A percentile compares a stretch with the other conserved stretches of the same genome.
phyloP scores from a whole-genome alignment of 306 rosid genomes.

The Vicia villosa region DNA sequence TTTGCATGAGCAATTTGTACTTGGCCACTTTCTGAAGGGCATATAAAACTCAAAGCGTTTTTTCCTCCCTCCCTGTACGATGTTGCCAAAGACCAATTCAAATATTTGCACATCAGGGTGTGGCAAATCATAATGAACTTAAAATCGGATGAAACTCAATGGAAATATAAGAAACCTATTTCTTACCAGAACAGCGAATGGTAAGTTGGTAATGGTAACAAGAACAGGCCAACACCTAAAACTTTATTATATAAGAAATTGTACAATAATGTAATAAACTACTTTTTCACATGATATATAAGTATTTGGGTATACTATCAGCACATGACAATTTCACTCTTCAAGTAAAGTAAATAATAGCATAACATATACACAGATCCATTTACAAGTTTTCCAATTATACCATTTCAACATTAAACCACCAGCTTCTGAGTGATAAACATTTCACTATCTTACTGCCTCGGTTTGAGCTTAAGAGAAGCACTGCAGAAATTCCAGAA shows the following conservation, averaged over 20 bases:
- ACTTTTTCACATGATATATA: background rate
- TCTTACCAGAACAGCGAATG: too few relatives aligned
- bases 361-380: slow-evolving; percentile 22
- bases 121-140: too few relatives aligned
- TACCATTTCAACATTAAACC: background rate
- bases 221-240: background rate
- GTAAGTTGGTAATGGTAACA: slow-evolving; percentile 2
- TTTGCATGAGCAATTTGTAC: too few relatives aligned
- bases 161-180: too few relatives aligned
- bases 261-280: background rate
- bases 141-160: too few relatives aligned
- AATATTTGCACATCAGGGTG: too few relatives aligned
- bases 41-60: too few relatives aligned
- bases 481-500: slow-evolving; percentile 54
- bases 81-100: too few relatives aligned
- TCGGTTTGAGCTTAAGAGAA: slow-evolving; percentile 65
- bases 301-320: slow-evolving; percentile 23
- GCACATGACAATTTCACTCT: background rate
- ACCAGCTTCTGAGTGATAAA: slow-evolving; percentile 16
- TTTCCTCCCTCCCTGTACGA: too few relatives aligned
- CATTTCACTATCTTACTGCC: slow-evolving; percentile 33
- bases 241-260: background rate
- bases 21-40: too few relatives aligned
- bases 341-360: background rate
- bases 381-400: slow-evolving; percentile 35